Evolutionary conservation across 1,139 yeast species (phyloP).

Genomic region (Arxiozyma bovina): DNA sequence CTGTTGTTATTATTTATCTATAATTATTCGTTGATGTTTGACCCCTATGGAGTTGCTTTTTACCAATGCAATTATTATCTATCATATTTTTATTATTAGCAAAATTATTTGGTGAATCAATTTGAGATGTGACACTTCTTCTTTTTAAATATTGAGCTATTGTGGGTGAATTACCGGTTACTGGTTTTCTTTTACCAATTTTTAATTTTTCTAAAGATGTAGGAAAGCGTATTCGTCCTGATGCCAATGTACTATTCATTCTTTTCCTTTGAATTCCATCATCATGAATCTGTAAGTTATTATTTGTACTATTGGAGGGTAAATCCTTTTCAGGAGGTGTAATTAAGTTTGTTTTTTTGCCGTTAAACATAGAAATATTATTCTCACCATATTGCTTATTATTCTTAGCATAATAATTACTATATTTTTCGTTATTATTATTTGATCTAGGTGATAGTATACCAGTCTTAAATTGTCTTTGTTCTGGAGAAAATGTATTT

Average conservation of each 20-base stretch:
- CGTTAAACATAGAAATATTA: background rate
- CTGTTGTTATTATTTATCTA: background rate
- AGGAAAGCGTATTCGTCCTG: conserved; percentile 14
- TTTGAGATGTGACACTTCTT: conserved; percentile 11
- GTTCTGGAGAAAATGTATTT: background rate
- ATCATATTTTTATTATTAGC: conserved; percentile 4
- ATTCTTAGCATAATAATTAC: background rate
- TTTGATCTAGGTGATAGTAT: background rate
- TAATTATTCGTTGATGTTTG: background rate
- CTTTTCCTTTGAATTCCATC: background rate
- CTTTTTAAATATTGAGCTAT: background rate
- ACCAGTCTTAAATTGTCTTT: background rate
- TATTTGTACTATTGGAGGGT: background rate
- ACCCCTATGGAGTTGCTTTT: background rate
- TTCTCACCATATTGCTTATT: background rate
- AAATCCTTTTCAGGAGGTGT: background rate
- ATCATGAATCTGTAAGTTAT: background rate
- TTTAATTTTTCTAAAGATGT: conserved; percentile 17
- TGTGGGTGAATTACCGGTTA: conserved; percentile 5
- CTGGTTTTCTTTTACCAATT: conserved; percentile 17
- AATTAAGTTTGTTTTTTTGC: background rate
- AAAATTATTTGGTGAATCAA: conserved; percentile 1
- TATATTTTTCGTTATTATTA: background rate
- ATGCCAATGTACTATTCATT: background rate
- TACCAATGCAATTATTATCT: background rate